phyloP scores from a whole-genome alignment of 306 rosid genomes.

The Inga laurina region DNA sequence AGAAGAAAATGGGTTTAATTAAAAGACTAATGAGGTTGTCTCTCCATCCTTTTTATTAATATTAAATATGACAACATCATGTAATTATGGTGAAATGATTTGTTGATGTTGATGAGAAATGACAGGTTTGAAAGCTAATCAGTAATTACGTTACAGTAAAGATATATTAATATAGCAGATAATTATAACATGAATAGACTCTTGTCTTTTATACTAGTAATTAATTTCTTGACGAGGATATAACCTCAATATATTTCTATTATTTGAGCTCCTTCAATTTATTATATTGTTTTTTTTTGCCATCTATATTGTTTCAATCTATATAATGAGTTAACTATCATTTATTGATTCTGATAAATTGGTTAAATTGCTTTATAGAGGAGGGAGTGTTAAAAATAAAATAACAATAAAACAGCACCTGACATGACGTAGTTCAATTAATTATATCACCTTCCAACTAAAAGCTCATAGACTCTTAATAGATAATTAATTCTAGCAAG shows the following conservation, averaged over 20 bases:
- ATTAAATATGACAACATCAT: constrained; percentile 14
- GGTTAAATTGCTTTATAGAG: no score
- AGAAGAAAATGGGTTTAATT: neutral
- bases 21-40: neutral
- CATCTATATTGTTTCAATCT: neutral
- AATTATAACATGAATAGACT: neutral
- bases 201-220: no score
- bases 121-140: neutral
- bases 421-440: no score
- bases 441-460: no score
- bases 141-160: neutral
- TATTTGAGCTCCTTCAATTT: neutral
- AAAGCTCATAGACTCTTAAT: no score
- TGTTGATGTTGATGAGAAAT: neutral
- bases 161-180: neutral
- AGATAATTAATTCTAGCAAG: neutral
- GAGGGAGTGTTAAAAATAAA: no score
- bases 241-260: neutral
- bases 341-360: no score
- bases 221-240: neutral
- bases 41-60: neutral
- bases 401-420: no score
- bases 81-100: constrained; percentile 5
- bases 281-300: no score
- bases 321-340: neutral